Evolutionary conservation across 2,329 filamentous ascomycete genomes (phyloP).

Genomic region (Cladosporium sp.): DNA sequence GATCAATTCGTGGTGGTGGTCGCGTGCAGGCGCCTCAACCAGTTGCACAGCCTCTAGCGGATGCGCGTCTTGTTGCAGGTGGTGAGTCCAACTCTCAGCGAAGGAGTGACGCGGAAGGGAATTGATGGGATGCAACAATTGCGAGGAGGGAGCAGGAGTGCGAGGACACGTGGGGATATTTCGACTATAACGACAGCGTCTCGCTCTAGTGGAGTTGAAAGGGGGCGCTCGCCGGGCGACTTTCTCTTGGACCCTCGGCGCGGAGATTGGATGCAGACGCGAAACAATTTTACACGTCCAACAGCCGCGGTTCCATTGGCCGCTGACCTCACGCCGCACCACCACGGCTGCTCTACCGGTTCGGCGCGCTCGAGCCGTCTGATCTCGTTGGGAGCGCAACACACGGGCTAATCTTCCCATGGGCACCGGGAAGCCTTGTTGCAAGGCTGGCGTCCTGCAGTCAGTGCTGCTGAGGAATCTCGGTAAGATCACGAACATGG

Average conservation of each 20-base stretch:
- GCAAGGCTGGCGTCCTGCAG: neutral
- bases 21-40: conserved; percentile 10
- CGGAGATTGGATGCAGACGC: conserved; percentile 11
- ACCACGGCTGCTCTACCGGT: neutral
- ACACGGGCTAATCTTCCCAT: neutral
- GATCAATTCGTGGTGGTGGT: neutral
- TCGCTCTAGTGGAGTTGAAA: conserved; percentile 4
- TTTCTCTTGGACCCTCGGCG: conserved; percentile 10
- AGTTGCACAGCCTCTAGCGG: conserved; percentile 7
- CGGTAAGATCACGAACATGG: conserved; percentile 1
- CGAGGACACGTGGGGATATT: conserved; percentile 12
- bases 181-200: neutral
- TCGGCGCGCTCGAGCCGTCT: neutral
- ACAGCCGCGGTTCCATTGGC: conserved; percentile 8
- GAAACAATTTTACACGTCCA: conserved; percentile 12
- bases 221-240: conserved; percentile 4
- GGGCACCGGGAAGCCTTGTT: neutral
- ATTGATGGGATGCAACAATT: conserved; percentile 1
- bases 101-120: conserved; percentile 4
- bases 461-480: neutral
- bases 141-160: neutral
- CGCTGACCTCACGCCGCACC: neutral
- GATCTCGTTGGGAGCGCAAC: neutral
- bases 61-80: conserved; percentile 5
- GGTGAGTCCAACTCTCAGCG: neutral